Evolutionary conservation across 176 grass and related monocot genomes (phyloP), one percentile per base, ranked within the genome.

Genomic region (Lolium rigidum): DNA sequence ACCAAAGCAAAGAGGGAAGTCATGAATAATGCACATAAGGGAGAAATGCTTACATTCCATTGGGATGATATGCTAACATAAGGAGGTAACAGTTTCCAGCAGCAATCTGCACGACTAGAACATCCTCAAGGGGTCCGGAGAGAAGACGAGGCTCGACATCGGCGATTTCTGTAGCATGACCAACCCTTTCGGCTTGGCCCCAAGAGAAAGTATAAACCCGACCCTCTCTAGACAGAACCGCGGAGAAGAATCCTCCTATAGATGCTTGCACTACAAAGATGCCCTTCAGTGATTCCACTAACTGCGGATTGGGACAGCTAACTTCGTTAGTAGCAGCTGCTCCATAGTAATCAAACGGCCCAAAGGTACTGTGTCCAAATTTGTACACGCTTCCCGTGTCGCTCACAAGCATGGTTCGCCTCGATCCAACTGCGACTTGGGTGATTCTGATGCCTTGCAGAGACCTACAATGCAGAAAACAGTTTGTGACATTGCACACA

Each of bases 41-140:
- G 74, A 18, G 3, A 25, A 62, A 66, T 84, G 43, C 88, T 92
- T 85, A 95, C 90, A 92, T 95, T 83, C 93, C 86, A 2, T 62
- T 72, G 2, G 77, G 80, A n/a, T 85, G 57, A 59, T 90, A 92
- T 6, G 67, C 93, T 89, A 95, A 75, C 61, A 92, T 54, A n/a
- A 92, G 90, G 18, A 95, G 90, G 70, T 85, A 95, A 69, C 93
- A 95, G 37, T 90, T 89, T n/a, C 90, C 90, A 0, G 90, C 90
- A 58, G 93, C 66, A 76, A 95, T 92, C 84, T 95, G 93, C 2
- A 38, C 86, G 11, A 92, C 90, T 46, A 77, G 88, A 64, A 78
- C 79, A 78, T 91, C 70, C 63, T 85, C 77, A 50, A 90, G 88
- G 3, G 86, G 83, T 17, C 90, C 90, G 16, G 82, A 80, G 16